These are phyloP conservation scores for Sergeia podlipaevii DNA, from an alignment of 208 protist genomes.

Conservation along the genomic window DNA sequence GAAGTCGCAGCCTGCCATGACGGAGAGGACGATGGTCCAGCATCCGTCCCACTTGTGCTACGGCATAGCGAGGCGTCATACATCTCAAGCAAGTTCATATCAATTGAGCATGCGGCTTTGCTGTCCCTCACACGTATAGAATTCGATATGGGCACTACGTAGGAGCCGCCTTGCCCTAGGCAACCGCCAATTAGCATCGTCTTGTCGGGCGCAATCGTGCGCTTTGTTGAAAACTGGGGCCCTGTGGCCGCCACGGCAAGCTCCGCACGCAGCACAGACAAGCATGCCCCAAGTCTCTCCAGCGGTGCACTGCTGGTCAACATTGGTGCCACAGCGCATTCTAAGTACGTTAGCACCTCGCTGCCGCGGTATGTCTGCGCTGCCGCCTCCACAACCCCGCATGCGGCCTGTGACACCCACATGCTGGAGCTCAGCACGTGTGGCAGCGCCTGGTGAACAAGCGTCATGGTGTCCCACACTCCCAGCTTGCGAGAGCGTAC, in stretches of 20 bases:
- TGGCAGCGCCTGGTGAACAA: slow-evolving; percentile 55
- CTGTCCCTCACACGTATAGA: too few relatives aligned
- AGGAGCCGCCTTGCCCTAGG: too few relatives aligned
- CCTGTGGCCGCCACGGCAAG: slow-evolving; percentile 1
- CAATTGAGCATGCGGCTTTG: too few relatives aligned
- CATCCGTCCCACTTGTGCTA: too few relatives aligned
- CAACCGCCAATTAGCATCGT: too few relatives aligned
- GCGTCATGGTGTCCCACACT: slow-evolving; percentile 33
- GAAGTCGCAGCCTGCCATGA: too few relatives aligned
- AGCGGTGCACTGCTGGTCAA: slow-evolving; percentile 28
- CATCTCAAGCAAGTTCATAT: too few relatives aligned
- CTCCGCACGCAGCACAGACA: slow-evolving; percentile 10
- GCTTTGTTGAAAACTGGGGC: too few relatives aligned
- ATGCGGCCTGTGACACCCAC: slow-evolving; percentile 48
- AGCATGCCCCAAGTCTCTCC: slow-evolving; percentile 17
- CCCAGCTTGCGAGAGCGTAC: slow-evolving; percentile 19
- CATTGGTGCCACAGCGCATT: slow-evolving; percentile 31
- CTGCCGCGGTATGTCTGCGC: slow-evolving; percentile 34
- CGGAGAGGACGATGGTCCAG: too few relatives aligned
- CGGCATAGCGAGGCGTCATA: too few relatives aligned
- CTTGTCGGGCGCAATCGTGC: neutral
- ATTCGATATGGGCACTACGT: too few relatives aligned
- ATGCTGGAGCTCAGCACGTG: slow-evolving; percentile 28
- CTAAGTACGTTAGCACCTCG: slow-evolving; percentile 41
- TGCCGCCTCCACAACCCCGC: slow-evolving; percentile 44